Evolutionary conservation across 768 basidiomycete genomes (phyloP).

Genomic region (Pholiota microspora): DNA sequence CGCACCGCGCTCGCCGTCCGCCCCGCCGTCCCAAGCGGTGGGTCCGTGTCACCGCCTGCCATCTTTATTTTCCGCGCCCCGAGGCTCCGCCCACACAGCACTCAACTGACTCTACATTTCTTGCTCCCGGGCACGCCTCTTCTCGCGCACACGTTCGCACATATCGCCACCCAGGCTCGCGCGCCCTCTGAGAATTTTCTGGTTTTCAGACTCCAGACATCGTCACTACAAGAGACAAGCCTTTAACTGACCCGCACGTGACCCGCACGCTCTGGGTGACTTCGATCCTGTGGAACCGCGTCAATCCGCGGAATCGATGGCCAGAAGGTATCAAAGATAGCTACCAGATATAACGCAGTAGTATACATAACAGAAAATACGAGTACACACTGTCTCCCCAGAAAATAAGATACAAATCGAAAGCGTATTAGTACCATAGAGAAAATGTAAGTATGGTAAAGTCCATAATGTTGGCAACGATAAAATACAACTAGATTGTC

Average conservation of each 20-base stretch:
- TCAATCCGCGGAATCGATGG: conserved; percentile 2
- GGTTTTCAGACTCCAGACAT: conserved; percentile 15
- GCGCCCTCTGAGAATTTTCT: conserved; percentile 17
- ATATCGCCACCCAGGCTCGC: conserved; percentile 8
- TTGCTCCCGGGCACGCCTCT: neutral
- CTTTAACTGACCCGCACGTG: conserved; percentile 14
- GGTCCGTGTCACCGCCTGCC: conserved; percentile 1
- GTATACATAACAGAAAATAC: neutral
- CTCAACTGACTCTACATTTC: neutral
- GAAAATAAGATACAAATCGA: neutral
- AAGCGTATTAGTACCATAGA: neutral
- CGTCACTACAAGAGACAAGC: conserved; percentile 8
- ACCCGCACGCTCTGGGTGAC: neutral
- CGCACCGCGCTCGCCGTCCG: neutral
- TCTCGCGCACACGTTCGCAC: neutral
- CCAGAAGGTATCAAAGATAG: neutral
- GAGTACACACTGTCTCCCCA: neutral
- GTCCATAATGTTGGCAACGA: too few species aligned
- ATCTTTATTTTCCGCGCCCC: conserved; percentile 6
- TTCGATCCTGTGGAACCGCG: neutral
- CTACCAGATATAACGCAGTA: neutral
- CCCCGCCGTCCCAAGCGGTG: neutral
- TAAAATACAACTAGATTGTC: neutral
- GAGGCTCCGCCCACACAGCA: conserved; percentile 1
- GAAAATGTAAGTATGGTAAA: neutral